Conservation (phyloP, 768 basidiomycete genomes). For the Trametes coccinea region DNA sequence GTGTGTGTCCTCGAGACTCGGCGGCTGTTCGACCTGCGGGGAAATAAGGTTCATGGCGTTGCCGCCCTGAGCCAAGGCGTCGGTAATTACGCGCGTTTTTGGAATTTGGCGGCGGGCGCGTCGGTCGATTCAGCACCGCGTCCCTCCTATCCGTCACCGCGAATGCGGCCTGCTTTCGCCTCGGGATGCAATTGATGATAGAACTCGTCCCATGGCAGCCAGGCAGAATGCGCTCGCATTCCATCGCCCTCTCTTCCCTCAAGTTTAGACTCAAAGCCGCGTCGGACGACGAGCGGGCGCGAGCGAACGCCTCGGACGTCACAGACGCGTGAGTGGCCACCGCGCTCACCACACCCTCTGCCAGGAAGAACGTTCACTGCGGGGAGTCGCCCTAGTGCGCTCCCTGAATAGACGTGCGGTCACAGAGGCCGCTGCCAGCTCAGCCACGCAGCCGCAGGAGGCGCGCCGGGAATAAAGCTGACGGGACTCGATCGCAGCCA, state of each 20-base stretch:
- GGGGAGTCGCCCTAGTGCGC: background rate
- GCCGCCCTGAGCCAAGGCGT: background rate
- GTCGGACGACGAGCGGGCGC: background rate
- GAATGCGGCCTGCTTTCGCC: background rate
- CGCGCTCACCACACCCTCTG: background rate
- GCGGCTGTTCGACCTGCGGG: background rate
- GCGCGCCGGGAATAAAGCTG: background rate
- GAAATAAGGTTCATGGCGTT: background rate
- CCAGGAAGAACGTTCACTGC: background rate
- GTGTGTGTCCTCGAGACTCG: background rate
- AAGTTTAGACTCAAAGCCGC: background rate
- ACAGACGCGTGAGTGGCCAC: background rate
- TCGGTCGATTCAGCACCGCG: background rate
- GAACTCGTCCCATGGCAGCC: background rate
- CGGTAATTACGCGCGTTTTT: background rate
- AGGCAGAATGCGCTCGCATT: background rate
- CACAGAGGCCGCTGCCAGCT: background rate
- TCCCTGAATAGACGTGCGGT: background rate
- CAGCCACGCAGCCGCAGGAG: background rate
- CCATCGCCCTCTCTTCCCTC: background rate
- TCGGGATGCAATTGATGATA: background rate
- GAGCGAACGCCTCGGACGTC: conserved; percentile 8
- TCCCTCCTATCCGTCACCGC: background rate
- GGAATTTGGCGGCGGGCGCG: background rate
- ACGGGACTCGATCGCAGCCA: conserved; percentile 4